Conservation (phyloP, 768 basidiomycete species). For the Brasilioporus rufonigricans region DNA sequence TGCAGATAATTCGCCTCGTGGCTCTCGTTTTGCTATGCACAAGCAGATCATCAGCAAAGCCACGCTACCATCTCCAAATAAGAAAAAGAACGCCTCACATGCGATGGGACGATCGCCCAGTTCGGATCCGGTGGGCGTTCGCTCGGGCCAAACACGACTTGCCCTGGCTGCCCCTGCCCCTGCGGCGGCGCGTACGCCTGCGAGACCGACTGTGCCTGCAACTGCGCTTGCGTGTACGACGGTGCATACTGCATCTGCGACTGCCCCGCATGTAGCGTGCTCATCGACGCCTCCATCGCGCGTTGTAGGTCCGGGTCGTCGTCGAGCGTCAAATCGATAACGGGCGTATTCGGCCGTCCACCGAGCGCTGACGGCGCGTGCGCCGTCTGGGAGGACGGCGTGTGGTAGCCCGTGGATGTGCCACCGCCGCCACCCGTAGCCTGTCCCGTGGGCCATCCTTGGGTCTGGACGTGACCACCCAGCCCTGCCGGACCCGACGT, state of each 20-base stretch:
- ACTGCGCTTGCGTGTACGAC: slow-evolving; percentile 14
- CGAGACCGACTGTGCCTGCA: neutral
- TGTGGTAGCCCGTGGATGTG: too few relatives aligned
- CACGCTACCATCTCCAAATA: neutral
- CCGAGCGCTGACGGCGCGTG: neutral
- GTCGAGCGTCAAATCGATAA: slow-evolving; percentile 63
- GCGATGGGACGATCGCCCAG: slow-evolving; percentile 70
- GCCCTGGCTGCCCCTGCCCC: slow-evolving; percentile 30
- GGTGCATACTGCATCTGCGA: slow-evolving; percentile 15
- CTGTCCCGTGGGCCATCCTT: too few relatives aligned
- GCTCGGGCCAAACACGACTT: slow-evolving; percentile 54
- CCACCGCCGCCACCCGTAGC: too few relatives aligned
- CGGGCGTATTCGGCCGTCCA: slow-evolving; percentile 28
- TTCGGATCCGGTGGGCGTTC: slow-evolving; percentile 59
- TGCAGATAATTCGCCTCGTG: slow-evolving; percentile 55
- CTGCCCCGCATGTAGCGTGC: slow-evolving; percentile 30
- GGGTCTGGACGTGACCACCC: too few relatives aligned
- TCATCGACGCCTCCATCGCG: slow-evolving; percentile 54
- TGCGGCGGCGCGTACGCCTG: slow-evolving; percentile 19
- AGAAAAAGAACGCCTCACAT: slow-evolving; percentile 39
- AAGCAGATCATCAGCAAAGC: neutral
- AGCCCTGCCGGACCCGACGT: too few relatives aligned
- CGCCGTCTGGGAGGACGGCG: too few relatives aligned
- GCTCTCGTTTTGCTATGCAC: slow-evolving; percentile 31
- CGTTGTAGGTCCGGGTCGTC: slow-evolving; percentile 50